A percentile compares a stretch with the other conserved stretches of the same genome.
Evolutionary conservation across 192 early-diverging fungal genomes (phyloP).

Genomic region (Gamsiella multidivaricata): DNA sequence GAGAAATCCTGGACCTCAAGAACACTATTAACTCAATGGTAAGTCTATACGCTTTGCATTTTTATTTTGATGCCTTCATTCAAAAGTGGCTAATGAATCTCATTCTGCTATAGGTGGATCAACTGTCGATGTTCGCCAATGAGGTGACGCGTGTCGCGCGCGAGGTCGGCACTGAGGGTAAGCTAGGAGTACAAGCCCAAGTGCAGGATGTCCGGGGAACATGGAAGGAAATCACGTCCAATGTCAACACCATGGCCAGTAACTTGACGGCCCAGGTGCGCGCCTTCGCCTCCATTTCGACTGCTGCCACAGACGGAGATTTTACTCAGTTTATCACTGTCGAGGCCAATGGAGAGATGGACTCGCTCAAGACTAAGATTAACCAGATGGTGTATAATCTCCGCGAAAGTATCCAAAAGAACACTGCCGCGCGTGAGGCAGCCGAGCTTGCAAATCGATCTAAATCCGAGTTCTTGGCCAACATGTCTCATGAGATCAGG

Average conservation of each 20-base stretch:
- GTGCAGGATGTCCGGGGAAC: conserved; percentile 77
- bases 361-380: conserved; percentile 83
- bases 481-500: conserved; percentile 67
- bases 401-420: conserved; percentile 80
- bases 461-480: conserved; percentile 77
- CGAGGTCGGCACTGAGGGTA: conserved; percentile 84
- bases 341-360: conserved; percentile 87
- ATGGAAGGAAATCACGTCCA: conserved; percentile 83
- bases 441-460: conserved; percentile 88
- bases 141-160: conserved; percentile 81
- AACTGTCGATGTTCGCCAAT: conserved; percentile 59
- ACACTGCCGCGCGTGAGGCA: conserved; percentile 80
- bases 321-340: conserved; percentile 80
- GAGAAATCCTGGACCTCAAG: conserved; percentile 78
- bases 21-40: conserved; percentile 77
- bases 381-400: conserved; percentile 87
- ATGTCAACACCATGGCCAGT: conserved; percentile 80
- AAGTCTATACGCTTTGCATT: not conserved
- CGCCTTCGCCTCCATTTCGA: conserved; percentile 82
- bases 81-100: not conserved
- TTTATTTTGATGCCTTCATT: not conserved
- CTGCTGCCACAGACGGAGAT: conserved; percentile 77
- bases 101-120: conserved; percentile 55
- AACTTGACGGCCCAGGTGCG: conserved; percentile 85
- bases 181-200: conserved; percentile 83